A percentile compares a stretch with the other conserved stretches of the same genome.
phyloP scores from a whole-genome alignment of 495 filamentous ascomycete genomes.

The Penicillium ochrochloron region DNA sequence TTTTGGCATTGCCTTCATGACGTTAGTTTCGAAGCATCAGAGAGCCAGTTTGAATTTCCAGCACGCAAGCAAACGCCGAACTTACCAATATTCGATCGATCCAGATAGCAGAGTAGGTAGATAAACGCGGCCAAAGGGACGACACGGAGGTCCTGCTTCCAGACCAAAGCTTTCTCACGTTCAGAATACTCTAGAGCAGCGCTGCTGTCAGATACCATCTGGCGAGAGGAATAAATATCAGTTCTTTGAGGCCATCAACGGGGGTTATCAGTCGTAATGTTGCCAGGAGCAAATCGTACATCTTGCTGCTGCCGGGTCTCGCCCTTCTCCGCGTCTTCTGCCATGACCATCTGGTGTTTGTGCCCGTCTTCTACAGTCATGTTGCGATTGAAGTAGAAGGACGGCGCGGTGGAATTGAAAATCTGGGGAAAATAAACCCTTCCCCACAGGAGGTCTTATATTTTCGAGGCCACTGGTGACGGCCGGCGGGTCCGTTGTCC shows the following conservation, averaged over 20 bases:
- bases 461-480: neutral
- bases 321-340: neutral
- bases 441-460: neutral
- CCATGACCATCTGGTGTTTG: neutral
- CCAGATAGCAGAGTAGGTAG: neutral
- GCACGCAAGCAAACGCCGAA: neutral
- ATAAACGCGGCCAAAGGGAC: neutral
- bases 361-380: neutral
- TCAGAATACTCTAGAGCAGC: neutral
- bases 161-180: neutral
- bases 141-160: neutral
- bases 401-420: neutral
- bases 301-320: neutral
- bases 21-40: neutral
- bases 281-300: neutral
- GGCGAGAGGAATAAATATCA: neutral
- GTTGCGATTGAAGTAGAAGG: neutral
- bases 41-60: neutral
- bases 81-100: neutral
- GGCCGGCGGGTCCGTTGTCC: neutral
- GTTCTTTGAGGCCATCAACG: neutral
- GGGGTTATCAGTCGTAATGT: neutral
- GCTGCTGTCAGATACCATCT: neutral
- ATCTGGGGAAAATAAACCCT: neutral
- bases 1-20: slow-evolving; percentile 59